Base-by-base conservation (phyloP, 148 eudicot species). In the Rhododendron ferrugineum region DNA sequence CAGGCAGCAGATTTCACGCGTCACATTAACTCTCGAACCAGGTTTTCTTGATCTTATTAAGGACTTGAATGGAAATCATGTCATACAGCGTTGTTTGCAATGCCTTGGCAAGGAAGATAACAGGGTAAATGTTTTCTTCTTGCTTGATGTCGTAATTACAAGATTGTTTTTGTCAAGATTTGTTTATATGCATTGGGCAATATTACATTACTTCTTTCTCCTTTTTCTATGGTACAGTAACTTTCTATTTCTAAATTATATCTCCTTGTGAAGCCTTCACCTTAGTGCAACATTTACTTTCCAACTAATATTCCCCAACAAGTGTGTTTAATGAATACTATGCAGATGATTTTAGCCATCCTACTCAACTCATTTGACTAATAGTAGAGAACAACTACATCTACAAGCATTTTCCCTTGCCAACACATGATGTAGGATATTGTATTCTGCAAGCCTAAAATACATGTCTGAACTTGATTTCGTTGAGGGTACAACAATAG, bases 61-160 rank as follows among this genome's bases (percentile, higher is more conserved):
- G 85, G 95, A 94, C 87, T 73, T 90, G 16, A 94, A 93, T 83
- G 98, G 98, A 30, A 93, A 93, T 89, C 98, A 94, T 88, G 98
- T 94, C 79, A 90, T 93, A 73, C 93, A 91, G 85, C 91, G 92
- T 56, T 94, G 98, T 87, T 89, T 94, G 87, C 90, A 91, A 70
- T 89, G 87, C 86, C 91, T 94, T 64, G 88, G 88, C 87, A 87
- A 81, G 81, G 93, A 94, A 49, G 93, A 93, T 68, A 93, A 89
- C 84, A 89, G 92, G 98, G 98, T 94, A 89, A 62, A 66, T 44
- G 49, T 77, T 60, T 78, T 58, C 76, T n/a, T 52, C 32, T 32
- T 13, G 2, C 26, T 54, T 76, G 47, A 23, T 15, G 7, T 20
- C 64, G 78, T 42, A 30, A 28, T 11, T 47, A 5, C 7, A 76